Percentiles rank a stretch among this genome's conserved stretches.
Evolutionary conservation across 176 grass and related monocot genomes (phyloP).

Genomic region (Oryza glumipatula): DNA sequence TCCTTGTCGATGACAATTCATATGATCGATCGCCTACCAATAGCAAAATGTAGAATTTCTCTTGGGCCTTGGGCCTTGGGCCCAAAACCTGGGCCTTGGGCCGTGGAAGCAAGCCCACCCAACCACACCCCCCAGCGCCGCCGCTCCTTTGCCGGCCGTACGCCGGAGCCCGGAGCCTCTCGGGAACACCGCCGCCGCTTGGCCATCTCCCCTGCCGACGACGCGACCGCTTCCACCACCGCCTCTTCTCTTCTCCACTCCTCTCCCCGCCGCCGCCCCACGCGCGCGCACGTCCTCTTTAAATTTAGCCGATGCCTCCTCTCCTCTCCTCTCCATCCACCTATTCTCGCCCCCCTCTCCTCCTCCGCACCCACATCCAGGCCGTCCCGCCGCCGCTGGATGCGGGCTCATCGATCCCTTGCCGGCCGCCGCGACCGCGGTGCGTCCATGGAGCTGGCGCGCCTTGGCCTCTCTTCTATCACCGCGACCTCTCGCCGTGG

Average conservation of each 20-base stretch:
- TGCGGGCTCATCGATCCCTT: neutral
- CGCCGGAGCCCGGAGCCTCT: neutral
- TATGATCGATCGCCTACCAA: too few species aligned
- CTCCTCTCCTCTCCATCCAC: conserved; percentile 27
- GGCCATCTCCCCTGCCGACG: neutral
- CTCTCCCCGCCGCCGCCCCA: neutral
- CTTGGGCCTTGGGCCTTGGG: neutral
- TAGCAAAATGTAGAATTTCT: too few species aligned
- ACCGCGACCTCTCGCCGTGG: neutral
- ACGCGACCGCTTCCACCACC: neutral
- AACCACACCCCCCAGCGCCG: too few species aligned
- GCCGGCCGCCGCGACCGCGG: neutral
- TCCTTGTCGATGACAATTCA: too few species aligned
- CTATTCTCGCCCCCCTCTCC: conserved; percentile 3
- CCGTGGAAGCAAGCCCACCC: neutral
- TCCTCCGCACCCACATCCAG: neutral
- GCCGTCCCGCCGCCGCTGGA: neutral
- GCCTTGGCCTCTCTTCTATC: neutral
- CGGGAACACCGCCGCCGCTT: neutral
- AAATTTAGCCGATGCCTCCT: conserved; percentile 49
- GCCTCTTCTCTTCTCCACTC: neutral
- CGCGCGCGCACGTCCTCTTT: neutral
- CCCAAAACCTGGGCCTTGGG: neutral
- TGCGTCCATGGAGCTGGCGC: neutral
- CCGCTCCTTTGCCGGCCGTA: too few species aligned